phyloP scores from a whole-genome alignment of 148 eudicot genomes.

The Persicaria maculosa region DNA sequence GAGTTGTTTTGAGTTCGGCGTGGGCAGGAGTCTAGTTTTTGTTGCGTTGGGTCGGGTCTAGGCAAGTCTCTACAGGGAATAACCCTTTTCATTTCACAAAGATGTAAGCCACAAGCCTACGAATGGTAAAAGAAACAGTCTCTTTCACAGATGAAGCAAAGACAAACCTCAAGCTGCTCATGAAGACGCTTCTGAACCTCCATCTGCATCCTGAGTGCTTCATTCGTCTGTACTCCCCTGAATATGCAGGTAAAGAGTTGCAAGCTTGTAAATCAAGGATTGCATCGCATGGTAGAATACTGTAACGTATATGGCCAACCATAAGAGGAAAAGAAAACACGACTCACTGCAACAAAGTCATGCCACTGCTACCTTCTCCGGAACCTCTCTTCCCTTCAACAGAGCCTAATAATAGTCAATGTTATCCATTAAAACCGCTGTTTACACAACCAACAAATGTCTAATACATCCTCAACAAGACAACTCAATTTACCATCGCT shows the following conservation, averaged over 20 bases:
- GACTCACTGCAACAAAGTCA: conserved; percentile 50
- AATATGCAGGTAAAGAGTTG: not conserved
- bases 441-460: not conserved
- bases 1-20: too few relatives aligned
- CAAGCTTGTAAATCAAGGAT: not conserved
- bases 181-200: conserved; percentile 89
- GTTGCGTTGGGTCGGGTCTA: not conserved
- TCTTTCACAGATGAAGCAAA: not conserved
- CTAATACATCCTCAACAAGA: not conserved
- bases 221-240: conserved; percentile 62
- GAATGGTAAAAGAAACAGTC: not conserved
- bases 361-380: conserved; percentile 26
- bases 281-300: not conserved
- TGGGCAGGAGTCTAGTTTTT: too few relatives aligned
- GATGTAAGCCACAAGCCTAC: not conserved
- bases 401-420: conserved; percentile 28
- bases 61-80: not conserved
- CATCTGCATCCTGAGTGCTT: conserved; percentile 84
- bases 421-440: not conserved
- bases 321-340: not conserved
- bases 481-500: conserved; percentile 38
- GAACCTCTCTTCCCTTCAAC: conserved; percentile 47
- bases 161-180: conserved; percentile 80
- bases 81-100: not conserved
- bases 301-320: not conserved